Evolutionary conservation across 306 rosid genomes (phyloP), one percentile per base, ranked within the genome.

Genomic region (Ziziphus jujuba): DNA sequence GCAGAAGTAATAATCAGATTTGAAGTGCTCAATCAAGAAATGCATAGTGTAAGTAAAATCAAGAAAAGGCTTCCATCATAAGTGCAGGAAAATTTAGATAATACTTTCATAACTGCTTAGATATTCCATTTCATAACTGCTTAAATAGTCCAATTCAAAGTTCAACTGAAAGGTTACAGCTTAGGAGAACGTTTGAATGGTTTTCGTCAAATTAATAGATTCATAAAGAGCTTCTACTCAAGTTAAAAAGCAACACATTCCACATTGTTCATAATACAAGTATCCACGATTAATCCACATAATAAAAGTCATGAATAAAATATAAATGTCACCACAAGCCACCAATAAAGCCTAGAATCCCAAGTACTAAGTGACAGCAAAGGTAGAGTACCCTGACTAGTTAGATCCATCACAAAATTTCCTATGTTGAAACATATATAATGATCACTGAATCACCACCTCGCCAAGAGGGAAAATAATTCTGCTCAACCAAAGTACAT

Each of bases 1-100:
- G 52, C 31, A 22, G 43, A 59, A 50, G 23, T 21, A 51, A 58
- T 20, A 43, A 38, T 65, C 74, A 72, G 71, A 82, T 53, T 56
- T 24, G 35, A 75, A 58, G 13, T 4, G 6, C 36, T 2, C 34
- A 6, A 20, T 47, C 35, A 4, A 22, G 11, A 25, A 23, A 11
- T 7, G 7, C 6, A 55, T 13, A 55, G 23, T 17, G 55, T 15
- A 21, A 8, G 35, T 23, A 14, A 24, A 55, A 11, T 7, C 51
- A 25, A 66, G 13, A 6, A 44, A 2, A 40, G 34, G 14, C 5
- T 28, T 31, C 62, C 10, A 19, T 40, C 47, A 38, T 35, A 5
- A 6, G 13, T 1, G 50, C 14, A 35, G 33, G 50, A 49, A 20
- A 8, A 25, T n/a, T 13, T 55, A 55, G 11, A 11, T 5, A 22